Evolutionary conservation across 2,329 filamentous ascomycete genomes (phyloP), one percentile per base, ranked within the genome.

Genomic region (Talaromyces funiculosus): DNA sequence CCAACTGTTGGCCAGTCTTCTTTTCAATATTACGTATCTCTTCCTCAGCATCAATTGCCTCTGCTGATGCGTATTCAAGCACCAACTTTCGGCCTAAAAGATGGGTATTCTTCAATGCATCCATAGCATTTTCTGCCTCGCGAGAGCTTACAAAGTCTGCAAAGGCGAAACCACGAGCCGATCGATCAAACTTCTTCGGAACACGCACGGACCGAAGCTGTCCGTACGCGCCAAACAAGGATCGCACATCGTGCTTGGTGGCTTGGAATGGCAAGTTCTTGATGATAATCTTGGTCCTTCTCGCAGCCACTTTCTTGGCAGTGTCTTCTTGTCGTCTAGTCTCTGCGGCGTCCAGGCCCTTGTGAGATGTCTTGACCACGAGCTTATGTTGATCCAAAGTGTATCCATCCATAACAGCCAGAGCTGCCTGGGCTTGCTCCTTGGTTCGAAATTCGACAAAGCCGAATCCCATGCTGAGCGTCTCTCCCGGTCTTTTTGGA

Each of bases 261-360:
- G 90, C 89, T 79, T 97, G 91, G 79, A 99, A 99, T 20, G 94
- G 93, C 75, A 99, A 79, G 80, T 99, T 99, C 82, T 97, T 99
- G 80, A 99, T 89, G 76, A 97, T 88, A 71, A 99, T 89, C 82
- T 97, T 97, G 53, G 92, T 97, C 66, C 86, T 84, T 71, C 87
- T 85, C 16, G 84, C 84, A 24, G 90, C 86, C 55, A 84, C 78
- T 75, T 93, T 95, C 81, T 92, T 95, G 55, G 88, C 86, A 65
- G 84, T 86, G 71, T 97, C 92, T 66, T 93, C 88, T 66, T 88
- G 88, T 65, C 89, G 86, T 66, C 90, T 85, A 76, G 96, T 90
- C 72, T 96, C 91, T 1, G 90, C 92, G 18, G 91, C 91, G 77
- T 97, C 92, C 61, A 87, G 82, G 20, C 89, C 90, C 74, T 88